phyloP scores from a whole-genome alignment of 306 rosid species.

The Malus domestica region DNA sequence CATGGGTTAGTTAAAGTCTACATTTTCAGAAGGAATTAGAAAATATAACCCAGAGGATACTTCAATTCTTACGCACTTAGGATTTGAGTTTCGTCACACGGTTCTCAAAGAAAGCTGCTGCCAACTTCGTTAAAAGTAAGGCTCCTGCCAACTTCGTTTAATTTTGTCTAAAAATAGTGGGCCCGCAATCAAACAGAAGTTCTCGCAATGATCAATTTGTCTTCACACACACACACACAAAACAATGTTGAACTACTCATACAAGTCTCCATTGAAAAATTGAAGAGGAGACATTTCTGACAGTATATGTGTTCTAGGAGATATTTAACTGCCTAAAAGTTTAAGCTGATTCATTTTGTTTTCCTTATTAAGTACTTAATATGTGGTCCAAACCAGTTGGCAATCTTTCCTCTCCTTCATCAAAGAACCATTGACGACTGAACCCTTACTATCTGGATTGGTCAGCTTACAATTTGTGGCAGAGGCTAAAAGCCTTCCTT shows the following conservation, averaged over 20 bases:
- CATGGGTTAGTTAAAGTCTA: too few species aligned
- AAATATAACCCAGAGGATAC: not conserved
- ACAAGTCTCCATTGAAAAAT: not conserved
- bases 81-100: not conserved
- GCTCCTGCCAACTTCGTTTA: too few species aligned
- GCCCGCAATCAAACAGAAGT: too few species aligned
- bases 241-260: not conserved
- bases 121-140: not conserved
- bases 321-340: not conserved
- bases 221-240: too few species aligned
- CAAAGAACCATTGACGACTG: not conserved
- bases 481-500: not conserved
- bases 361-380: not conserved
- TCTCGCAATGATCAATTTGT: too few species aligned
- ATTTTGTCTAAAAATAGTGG: too few species aligned
- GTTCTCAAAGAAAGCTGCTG: not conserved
- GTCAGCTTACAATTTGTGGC: not conserved
- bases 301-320: too few species aligned
- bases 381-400: not conserved
- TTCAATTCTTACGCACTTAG: not conserved
- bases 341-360: not conserved
- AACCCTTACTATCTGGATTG: not conserved
- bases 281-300: too few species aligned
- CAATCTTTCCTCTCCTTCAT: not conserved
- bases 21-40: not conserved